Evolutionary conservation across 1,284 basidiomycete genomes (phyloP).

Genomic region (Sphagnurus paluster): DNA sequence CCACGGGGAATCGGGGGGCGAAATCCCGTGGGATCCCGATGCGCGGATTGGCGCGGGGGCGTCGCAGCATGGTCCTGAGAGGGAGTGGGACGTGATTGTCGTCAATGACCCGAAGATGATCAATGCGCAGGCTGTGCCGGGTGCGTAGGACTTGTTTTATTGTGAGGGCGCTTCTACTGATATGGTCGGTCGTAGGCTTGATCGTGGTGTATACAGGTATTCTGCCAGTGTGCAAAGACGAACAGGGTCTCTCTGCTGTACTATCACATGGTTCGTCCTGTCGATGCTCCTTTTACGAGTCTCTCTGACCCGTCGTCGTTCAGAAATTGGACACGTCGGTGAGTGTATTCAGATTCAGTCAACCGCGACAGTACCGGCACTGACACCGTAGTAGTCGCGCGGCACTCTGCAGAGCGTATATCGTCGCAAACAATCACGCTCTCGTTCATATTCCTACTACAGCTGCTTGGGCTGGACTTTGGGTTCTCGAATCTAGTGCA

Average conservation of each 20-base stretch:
- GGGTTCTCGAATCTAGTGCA: conserved; percentile 44
- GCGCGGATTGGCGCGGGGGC: conserved; percentile 21
- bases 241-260: conserved; percentile 85
- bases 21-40: conserved; percentile 35
- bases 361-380: background rate
- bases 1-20: conserved; percentile 26
- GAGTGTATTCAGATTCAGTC: conserved; percentile 10
- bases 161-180: background rate
- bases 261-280: conserved; percentile 72
- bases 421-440: conserved; percentile 61
- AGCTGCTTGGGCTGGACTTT: conserved; percentile 59
- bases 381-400: conserved; percentile 50
- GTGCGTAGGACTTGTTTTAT: conserved; percentile 34
- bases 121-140: conserved; percentile 83
- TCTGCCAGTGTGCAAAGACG: conserved; percentile 75
- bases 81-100: conserved; percentile 78
- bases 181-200: conserved; percentile 24
- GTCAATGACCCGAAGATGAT: conserved; percentile 73
- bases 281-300: background rate
- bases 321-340: conserved; percentile 89
- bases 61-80: conserved; percentile 25
- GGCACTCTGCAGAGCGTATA: conserved; percentile 75
- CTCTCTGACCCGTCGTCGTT: background rate
- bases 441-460: conserved; percentile 48
- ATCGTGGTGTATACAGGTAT: conserved; percentile 93